Base-by-base conservation (phyloP, 2,329 filamentous ascomycete species). In the Trichoderma atroviride region DNA sequence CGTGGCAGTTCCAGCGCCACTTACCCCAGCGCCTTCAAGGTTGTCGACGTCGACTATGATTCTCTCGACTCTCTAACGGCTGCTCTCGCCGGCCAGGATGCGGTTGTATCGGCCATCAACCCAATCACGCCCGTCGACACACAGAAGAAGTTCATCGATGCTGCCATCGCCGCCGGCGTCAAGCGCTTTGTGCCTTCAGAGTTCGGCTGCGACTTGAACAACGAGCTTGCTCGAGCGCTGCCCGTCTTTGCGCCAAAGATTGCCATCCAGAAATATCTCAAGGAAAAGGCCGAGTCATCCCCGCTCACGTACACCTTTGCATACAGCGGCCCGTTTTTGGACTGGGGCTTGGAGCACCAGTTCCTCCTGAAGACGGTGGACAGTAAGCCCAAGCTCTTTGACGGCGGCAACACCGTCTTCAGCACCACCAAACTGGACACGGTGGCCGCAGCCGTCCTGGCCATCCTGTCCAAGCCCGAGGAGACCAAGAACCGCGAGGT, bases 171-270 rank as follows among this genome's bases (percentile, higher is more conserved):
- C 4, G 87, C 87, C 4, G 87, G 88, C 5, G 87, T 91, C 0
- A 82, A 88, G 74, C 83, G 87, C 14, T 88, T 90, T 79, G 78
- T 91, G 37, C 88, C 88, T 2, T 86, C 86, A 2, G 88, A 91
- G 70, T 91, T 84, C 60, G 82, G 81, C 40, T 74, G 75, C 55
- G 76, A 83, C 78, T 69, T 79, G 11, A 43, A 64, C 22, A 68
- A 76, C 24, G 77, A 77, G 9, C 75, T 82, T 64, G 72, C 77
- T 58, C 72, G 79, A 67, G 61, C 77, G 2, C 81, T 90, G 0
- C 84, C 87, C 1, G 74, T 88, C 1, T 89, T 87, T 69, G 76
- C 75, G 1, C 76, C 77, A 70, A 91, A 91, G 76, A 59, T 83
- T 27, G 74, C 79, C 11, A 71, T 81, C 2, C 75, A 80, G 57